Evolutionary conservation across 2,329 filamentous ascomycete genomes (phyloP), one percentile per base, ranked within the genome.

Genomic region (Fusarium decemcellulare): DNA sequence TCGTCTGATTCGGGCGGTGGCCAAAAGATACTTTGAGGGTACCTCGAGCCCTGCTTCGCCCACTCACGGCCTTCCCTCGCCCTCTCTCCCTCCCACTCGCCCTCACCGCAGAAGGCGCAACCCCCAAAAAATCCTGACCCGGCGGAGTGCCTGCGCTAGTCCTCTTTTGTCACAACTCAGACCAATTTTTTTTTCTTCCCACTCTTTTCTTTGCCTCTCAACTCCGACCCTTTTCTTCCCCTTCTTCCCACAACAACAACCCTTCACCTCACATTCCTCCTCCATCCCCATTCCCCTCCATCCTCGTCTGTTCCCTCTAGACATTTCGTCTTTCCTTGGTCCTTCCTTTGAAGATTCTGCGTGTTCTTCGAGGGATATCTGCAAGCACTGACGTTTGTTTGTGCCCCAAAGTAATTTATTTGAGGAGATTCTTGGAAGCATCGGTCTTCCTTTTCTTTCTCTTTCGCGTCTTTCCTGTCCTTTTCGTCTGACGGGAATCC

Each of bases 331-430:
- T 79, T 79, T 81, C 78, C 76, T 81, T 83, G 77, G 79, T 82
- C 78, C 78, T 81, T 83, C 79, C 81, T 83, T 83, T 82, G 81
- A 83, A 82, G 79, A 80, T 81, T 80, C 76, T 79, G 79, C 75
- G 75, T 77, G 76, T 81, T 82, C 80, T 82, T 81, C 76, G 77
- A 80, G 77, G 81, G 77, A 79, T 71, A 73, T 74, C 75, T 65
- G 72, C 63, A 73, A 75, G 76, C 69, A 78, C 74, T 74, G 64
- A 72, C 74, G 70, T 69, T 72, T 72, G 66, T 72, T 71, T 70
- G 73, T 77, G 72, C 73, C 63, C 36, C 64, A 77, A 74, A 70
- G 67, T 78, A 78, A 77, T 80, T 69, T 61, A 76, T 72, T 50
- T 63, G 70, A 74, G 76, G 73, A 78, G 74, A 74, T 75, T 71